Evolutionary conservation across 257 asterid species (phyloP), one percentile per base, ranked within the genome.

Genomic region (Solanum piurae): DNA sequence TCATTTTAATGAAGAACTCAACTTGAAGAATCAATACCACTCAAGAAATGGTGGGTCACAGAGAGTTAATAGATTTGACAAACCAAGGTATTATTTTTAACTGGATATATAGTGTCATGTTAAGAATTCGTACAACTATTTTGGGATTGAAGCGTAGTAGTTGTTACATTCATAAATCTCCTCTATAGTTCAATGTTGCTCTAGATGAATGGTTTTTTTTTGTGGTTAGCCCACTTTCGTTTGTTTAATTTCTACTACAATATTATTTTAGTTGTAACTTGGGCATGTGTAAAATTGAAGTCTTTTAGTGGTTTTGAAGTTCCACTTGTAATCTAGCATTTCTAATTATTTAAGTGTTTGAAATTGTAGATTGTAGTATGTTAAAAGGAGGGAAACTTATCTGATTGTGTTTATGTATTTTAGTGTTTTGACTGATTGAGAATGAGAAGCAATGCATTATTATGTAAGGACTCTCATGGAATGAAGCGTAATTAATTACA

Each of bases 1-100:
- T 88, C 98, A 93, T 25, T 89, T 75, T 89, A 86, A 90, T 84
- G 92, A 90, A 13, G 93, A 93, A 83, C 93, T 96, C 88, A 92
- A 91, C 73, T 92, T 84, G 72, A 88, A 89, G 88, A 91, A 92
- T 55, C 88, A 87, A 85, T 91, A 89, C 86, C 31, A 89, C 74
- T 86, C 87, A 84, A 86, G 49, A 62, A 83, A 25, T 86, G 71
- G 88, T 88, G 94, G 89, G 88, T 83, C 96, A 33, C 89, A 86
- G 69, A 89, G 90, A 91, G 91, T 88, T 91, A 94, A 46, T 85
- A 93, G 91, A 89, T 90, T 93, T 27, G 90, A 91, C 85, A 94
- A 71, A 84, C 89, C 91, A 55, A 90, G 91, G 94, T 90, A 58
- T 16, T 55, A 6, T 55, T 55, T 55, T 55, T 55, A 18, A 55